Conservation (phyloP, 2,329 filamentous ascomycete genomes). For the Davidsoniella neocaledoniae region DNA sequence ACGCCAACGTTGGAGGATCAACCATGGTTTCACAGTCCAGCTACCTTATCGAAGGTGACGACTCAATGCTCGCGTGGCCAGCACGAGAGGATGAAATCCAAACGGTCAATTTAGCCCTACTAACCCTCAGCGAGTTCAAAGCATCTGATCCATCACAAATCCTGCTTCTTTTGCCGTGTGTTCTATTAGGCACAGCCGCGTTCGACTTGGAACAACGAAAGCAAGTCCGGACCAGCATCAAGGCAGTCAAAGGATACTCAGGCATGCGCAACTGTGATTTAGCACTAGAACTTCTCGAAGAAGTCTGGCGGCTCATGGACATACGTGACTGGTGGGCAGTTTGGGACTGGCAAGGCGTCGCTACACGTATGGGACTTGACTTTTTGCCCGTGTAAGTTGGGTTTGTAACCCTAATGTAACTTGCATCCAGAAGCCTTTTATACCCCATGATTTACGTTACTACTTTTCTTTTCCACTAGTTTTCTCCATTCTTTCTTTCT, state of each 20-base stretch:
- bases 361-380: slow-evolving; percentile 34
- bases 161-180: slow-evolving; percentile 41
- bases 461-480: neutral
- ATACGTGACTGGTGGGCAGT: slow-evolving; percentile 37
- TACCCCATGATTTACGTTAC: neutral
- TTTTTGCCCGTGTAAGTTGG: slow-evolving; percentile 32
- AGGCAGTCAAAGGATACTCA: slow-evolving; percentile 38
- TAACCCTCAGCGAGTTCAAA: slow-evolving; percentile 36
- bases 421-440: neutral
- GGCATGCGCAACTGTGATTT: slow-evolving; percentile 41
- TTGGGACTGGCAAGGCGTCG: slow-evolving; percentile 49
- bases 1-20: neutral
- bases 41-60: neutral
- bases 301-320: slow-evolving; percentile 44
- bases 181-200: slow-evolving; percentile 43
- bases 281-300: slow-evolving; percentile 35
- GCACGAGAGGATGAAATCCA: slow-evolving; percentile 22
- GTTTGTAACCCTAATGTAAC: neutral
- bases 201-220: slow-evolving; percentile 36
- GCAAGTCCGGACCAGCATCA: slow-evolving; percentile 33
- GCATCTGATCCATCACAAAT: slow-evolving; percentile 42
- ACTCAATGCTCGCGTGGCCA: neutral
- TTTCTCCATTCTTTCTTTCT: no score
- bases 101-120: slow-evolving; percentile 40
- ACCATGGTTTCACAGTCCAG: neutral